A percentile compares a stretch with the other conserved stretches of the same genome.
These are phyloP conservation scores for Zopfia rhizophila DNA, from an alignment of 2,329 filamentous ascomycete genomes.

Conservation along the genomic window DNA sequence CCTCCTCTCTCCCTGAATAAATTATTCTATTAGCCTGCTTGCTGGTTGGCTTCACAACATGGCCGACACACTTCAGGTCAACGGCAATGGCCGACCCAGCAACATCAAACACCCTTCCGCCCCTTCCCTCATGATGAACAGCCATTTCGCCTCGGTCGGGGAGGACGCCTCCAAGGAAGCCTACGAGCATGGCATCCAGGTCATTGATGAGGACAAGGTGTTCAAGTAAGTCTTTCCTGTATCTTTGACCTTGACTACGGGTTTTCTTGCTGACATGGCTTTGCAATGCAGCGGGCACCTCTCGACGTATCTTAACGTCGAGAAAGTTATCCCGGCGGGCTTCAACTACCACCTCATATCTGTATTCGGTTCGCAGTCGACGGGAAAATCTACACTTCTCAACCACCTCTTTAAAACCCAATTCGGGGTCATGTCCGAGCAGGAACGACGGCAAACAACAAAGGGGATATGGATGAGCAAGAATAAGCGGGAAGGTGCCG, in stretches of 20 bases:
- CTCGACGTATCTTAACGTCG: slow-evolving; percentile 81
- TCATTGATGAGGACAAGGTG: slow-evolving; percentile 94
- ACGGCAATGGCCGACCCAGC: slow-evolving; percentile 48
- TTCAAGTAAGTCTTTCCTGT: slow-evolving; percentile 80
- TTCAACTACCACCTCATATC: slow-evolving; percentile 99
- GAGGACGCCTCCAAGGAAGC: slow-evolving; percentile 72
- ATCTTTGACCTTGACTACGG: slow-evolving; percentile 1
- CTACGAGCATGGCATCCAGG: slow-evolving; percentile 95
- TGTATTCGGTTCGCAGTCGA: slow-evolving; percentile 98
- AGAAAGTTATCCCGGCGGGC: slow-evolving; percentile 84
- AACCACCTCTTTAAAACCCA: slow-evolving; percentile 96
- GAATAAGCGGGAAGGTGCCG: slow-evolving; percentile 74
- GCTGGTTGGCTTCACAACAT: slow-evolving; percentile 35
- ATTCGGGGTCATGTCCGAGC: slow-evolving; percentile 98
- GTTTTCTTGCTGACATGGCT: slow-evolving; percentile 30
- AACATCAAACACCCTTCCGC: slow-evolving; percentile 54
- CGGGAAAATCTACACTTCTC: slow-evolving; percentile 95
- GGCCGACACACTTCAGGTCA: slow-evolving; percentile 46
- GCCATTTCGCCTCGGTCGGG: slow-evolving; percentile 78
- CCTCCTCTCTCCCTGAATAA: slow-evolving; percentile 39
- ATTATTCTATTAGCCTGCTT: slow-evolving; percentile 44
- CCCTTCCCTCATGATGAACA: slow-evolving; percentile 71
- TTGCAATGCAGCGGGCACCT: slow-evolving; percentile 71
- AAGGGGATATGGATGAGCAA: slow-evolving; percentile 99
- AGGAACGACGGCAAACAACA: slow-evolving; percentile 92